phyloP scores from a whole-genome alignment of 1,284 basidiomycete species.

The Puccinia novopanici region DNA sequence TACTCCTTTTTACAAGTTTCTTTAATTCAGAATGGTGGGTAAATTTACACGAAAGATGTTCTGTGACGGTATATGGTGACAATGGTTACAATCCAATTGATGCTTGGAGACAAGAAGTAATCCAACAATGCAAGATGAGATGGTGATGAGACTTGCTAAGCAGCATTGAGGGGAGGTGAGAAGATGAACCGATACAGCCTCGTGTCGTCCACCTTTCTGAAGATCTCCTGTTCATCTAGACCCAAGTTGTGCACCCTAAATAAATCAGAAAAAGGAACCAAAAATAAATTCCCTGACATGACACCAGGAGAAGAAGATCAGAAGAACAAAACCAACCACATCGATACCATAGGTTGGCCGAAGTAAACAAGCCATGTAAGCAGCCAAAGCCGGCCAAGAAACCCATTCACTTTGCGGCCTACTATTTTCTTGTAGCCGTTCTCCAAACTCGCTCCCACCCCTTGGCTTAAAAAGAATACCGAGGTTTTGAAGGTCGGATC shows the following conservation, averaged over 20 bases:
- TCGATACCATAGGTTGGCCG: constrained; percentile 16
- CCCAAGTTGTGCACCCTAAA: not conserved
- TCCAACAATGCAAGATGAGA: not conserved
- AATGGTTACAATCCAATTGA: no score
- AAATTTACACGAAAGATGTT: no score
- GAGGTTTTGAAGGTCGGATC: constrained; percentile 34
- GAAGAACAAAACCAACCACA: not conserved
- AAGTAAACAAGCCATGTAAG: constrained; percentile 22
- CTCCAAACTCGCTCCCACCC: constrained; percentile 53
- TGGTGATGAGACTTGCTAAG: not conserved
- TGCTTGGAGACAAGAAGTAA: no score
- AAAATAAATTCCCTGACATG: not conserved
- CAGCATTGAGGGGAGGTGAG: not conserved
- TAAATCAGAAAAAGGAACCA: not conserved
- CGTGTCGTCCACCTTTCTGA: not conserved
- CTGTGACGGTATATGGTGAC: no score
- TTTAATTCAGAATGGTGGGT: no score
- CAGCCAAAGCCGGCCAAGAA: constrained; percentile 52
- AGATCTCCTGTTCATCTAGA: not conserved
- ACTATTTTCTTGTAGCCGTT: constrained; percentile 47
- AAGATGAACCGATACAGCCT: not conserved
- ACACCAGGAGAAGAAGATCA: not conserved
- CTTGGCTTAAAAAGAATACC: constrained; percentile 54
- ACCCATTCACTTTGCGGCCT: constrained; percentile 46
- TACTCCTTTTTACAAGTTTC: no score